Evolutionary conservation across 805 yeast species (phyloP), one percentile per base, ranked within the genome.

Genomic region (Yarrowia sp.): DNA sequence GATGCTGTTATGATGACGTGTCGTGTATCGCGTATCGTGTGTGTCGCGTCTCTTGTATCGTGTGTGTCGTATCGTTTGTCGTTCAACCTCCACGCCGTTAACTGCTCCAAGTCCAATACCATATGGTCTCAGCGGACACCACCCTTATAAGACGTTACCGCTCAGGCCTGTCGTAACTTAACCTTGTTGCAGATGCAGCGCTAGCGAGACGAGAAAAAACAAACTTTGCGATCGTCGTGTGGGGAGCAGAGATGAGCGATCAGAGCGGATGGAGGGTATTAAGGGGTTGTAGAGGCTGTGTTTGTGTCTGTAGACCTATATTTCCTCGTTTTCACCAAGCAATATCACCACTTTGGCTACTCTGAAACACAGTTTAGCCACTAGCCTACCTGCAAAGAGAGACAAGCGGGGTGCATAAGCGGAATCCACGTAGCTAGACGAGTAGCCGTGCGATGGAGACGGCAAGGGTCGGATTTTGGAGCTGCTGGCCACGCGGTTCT

Each of bases 91-190:
- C 22, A 22, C 60, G 28, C 28, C 28, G 28, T 22, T 22, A n/a
- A 22, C 28, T 22, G 28, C 28, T 22, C 28, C 28, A 3, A 22
- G 28, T 22, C 28, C 28, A 22, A 22, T 22, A 22, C 28, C 28
- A 5, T 22, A 22, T 22, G 28, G 28, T 22, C 28, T 22, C 28
- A 22, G 28, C 41, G 41, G 41, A 48, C 55, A 17, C 55, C 41
- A 11, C 41, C 15, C 53, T 48, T 48, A 48, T 48, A 48, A 35
- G 55, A 48, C 33, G 35, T 38, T 22, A 10, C 18, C 38, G 33
- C n/a, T 32, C 60, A 51, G 60, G 60, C 60, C 60, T 39, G 60
- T 51, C 43, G 60, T 22, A 35, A 51, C 60, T 51, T 51, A 51
- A 51, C 60, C 60, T 51, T 51, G 44, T 38, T 38, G 36, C 15